Percentiles rank a stretch among this genome's conserved stretches.
Evolutionary conservation across 257 asterid genomes (phyloP).

Genomic region (Solanum dulcamara): DNA sequence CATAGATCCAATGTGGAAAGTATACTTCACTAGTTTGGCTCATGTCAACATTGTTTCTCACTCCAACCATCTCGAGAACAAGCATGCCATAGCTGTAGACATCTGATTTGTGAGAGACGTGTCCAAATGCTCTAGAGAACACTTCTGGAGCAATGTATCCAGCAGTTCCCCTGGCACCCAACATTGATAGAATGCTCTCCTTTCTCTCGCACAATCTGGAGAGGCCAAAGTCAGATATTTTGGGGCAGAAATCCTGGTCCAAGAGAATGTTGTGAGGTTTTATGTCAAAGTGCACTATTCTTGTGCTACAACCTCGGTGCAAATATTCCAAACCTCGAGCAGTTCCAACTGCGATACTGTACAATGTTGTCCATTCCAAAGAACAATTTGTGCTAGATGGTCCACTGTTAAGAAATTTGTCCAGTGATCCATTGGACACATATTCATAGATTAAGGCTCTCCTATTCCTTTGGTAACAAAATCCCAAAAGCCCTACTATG

Average conservation of each 20-base stretch:
- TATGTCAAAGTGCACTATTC: constrained; percentile 62
- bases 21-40: constrained; percentile 18
- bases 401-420: constrained; percentile 29
- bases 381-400: neutral
- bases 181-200: constrained; percentile 33
- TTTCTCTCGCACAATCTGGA: constrained; percentile 38
- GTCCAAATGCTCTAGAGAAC: constrained; percentile 40
- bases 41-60: constrained; percentile 10
- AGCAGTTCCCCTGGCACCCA: constrained; percentile 42
- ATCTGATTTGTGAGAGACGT: constrained; percentile 55
- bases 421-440: constrained; percentile 59
- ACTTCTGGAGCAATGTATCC: constrained; percentile 78
- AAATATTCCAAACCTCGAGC: constrained; percentile 61
- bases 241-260: constrained; percentile 55
- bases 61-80: constrained; percentile 57
- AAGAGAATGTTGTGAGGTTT: constrained; percentile 64
- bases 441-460: constrained; percentile 47
- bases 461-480: constrained; percentile 22
- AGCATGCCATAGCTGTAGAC: constrained; percentile 70
- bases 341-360: constrained; percentile 43
- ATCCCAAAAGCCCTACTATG: constrained; percentile 54
- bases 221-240: constrained; percentile 62
- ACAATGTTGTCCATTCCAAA: constrained; percentile 36
- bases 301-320: constrained; percentile 55
- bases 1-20: constrained; percentile 42